Conservation (phyloP, 331 rosid species). For the Erythrophleum ivorense region DNA sequence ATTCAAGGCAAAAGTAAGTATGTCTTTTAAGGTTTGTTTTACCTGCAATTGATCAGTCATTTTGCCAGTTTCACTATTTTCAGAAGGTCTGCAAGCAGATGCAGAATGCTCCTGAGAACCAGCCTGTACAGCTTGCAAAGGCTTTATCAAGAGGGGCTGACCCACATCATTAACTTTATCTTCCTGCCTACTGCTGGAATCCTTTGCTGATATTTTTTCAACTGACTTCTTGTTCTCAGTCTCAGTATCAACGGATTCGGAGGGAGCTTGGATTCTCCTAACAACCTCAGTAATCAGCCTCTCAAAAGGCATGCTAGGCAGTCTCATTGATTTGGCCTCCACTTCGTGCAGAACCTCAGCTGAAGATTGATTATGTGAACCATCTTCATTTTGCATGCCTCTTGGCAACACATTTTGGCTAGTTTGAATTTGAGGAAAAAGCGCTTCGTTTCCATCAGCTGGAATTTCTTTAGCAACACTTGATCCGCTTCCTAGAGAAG, state of each 20-base stretch:
- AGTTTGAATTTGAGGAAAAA: constrained; percentile 36
- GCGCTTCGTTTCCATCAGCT: constrained; percentile 38
- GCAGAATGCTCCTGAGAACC: constrained; percentile 37
- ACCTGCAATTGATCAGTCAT: constrained; percentile 87
- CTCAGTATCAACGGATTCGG: constrained; percentile 39
- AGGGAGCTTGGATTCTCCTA: constrained; percentile 41
- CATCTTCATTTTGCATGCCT: constrained; percentile 33
- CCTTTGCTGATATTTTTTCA: constrained; percentile 25
- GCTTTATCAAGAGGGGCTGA: constrained; percentile 59
- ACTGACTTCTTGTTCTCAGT: constrained; percentile 44
- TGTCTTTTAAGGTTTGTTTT: constrained; percentile 29
- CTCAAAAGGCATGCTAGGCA: constrained; percentile 32
- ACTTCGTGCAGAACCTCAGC: constrained; percentile 23
- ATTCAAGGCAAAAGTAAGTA: constrained; percentile 1
- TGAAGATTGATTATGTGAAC: constrained; percentile 28
- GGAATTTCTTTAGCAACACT: constrained; percentile 41
- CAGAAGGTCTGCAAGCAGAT: constrained; percentile 47
- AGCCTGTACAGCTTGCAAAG: constrained; percentile 67
- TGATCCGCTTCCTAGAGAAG: constrained; percentile 41
- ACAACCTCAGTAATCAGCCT: constrained; percentile 47
- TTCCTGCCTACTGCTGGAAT: constrained; percentile 36
- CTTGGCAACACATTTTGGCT: constrained; percentile 41
- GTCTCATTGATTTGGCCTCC: constrained; percentile 26
- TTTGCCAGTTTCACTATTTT: constrained; percentile 54
- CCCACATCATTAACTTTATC: constrained; percentile 48